Conservation (phyloP, 2,329 filamentous ascomycete species). For the Hawksworthiomyces lignivorus region DNA sequence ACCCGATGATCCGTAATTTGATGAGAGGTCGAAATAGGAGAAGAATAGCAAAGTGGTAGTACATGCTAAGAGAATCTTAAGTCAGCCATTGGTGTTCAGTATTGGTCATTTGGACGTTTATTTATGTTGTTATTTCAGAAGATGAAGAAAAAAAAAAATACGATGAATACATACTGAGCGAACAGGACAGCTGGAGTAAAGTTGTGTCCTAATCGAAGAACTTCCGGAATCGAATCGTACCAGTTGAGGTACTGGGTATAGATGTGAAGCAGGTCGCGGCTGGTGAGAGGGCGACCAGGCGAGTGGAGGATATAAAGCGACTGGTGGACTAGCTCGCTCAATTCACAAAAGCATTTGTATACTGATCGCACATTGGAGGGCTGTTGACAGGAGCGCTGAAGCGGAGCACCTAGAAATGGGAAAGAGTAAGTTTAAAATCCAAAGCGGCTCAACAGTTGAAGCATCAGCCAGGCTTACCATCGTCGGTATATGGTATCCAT, state of each 20-base stretch:
- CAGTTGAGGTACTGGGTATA: constrained; percentile 65
- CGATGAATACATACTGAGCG: constrained; percentile 63
- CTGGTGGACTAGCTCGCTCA: constrained; percentile 67
- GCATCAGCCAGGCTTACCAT: constrained; percentile 41
- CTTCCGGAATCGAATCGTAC: constrained; percentile 60
- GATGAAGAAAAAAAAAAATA: too few relatives aligned
- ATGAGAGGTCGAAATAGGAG: constrained; percentile 69
- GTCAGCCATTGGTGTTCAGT: neutral
- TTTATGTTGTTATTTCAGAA: too few relatives aligned
- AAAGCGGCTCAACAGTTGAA: too few relatives aligned
- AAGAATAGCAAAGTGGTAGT: constrained; percentile 62
- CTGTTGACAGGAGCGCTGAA: constrained; percentile 50
- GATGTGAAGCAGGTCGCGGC: constrained; percentile 52
- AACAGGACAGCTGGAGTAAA: constrained; percentile 67
- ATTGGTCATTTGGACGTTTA: too few relatives aligned
- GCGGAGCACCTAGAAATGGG: constrained; percentile 35
- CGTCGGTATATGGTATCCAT: constrained; percentile 53
- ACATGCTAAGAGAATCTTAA: constrained; percentile 42
- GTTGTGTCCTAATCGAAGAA: constrained; percentile 57
- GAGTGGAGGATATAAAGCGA: constrained; percentile 66
- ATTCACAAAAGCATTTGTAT: constrained; percentile 60
- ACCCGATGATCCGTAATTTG: constrained; percentile 55
- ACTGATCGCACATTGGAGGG: constrained; percentile 62
- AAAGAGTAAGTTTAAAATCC: too few relatives aligned
- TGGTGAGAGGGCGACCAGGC: constrained; percentile 57